Conservation (phyloP, 1,139 yeast genomes). For the Geotrichum europaeum region DNA sequence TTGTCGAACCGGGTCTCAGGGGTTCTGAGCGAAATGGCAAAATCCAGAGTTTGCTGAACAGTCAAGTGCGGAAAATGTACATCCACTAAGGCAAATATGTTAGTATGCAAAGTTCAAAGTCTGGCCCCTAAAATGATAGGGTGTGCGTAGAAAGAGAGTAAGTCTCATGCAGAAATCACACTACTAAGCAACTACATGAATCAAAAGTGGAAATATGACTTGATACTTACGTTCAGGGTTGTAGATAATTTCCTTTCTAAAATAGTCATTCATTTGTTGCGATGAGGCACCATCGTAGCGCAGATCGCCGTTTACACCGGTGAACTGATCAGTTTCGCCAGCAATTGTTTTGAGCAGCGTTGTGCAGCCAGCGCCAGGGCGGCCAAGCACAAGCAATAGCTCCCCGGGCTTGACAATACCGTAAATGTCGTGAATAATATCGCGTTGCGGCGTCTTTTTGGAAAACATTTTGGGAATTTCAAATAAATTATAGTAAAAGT, state of each 20-base stretch:
- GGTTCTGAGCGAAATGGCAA: conserved; percentile 56
- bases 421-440: conserved; percentile 41
- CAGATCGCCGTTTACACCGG: conserved; percentile 41
- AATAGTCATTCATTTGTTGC: conserved; percentile 44
- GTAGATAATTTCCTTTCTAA: conserved; percentile 50
- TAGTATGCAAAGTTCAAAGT: background rate
- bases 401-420: conserved; percentile 53
- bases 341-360: conserved; percentile 50
- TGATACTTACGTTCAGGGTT: conserved; percentile 43
- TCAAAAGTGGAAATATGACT: conserved; percentile 38
- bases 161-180: no score
- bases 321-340: conserved; percentile 45
- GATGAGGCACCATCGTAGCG: conserved; percentile 49
- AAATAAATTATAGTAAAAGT: conserved; percentile 35
- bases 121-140: conserved; percentile 43
- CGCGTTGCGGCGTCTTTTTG: conserved; percentile 30
- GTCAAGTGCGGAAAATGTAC: conserved; percentile 60
- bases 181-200: conserved; percentile 50
- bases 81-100: conserved; percentile 33
- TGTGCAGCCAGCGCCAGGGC: conserved; percentile 66
- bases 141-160: conserved; percentile 33
- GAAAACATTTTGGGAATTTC: conserved; percentile 31
- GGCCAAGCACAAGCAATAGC: conserved; percentile 55
- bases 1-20: conserved; percentile 50
- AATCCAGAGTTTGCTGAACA: conserved; percentile 55